Conservation (phyloP, 495 filamentous ascomycete genomes). For the Penicillium egyptiacum region DNA sequence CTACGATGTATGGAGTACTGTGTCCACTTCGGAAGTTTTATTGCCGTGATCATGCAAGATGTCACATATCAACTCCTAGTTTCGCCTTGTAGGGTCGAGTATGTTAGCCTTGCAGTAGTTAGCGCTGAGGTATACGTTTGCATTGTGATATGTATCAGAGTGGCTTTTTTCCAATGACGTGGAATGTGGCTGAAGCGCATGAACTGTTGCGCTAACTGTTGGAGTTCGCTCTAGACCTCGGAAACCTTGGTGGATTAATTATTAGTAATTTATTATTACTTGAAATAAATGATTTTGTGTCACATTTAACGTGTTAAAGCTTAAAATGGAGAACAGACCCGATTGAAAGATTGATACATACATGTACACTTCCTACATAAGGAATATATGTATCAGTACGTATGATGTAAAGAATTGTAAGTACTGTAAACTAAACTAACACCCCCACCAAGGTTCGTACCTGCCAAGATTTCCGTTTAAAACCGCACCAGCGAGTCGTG, state of each 20-base stretch:
- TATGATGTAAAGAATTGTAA: neutral
- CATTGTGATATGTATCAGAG: neutral
- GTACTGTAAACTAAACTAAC: neutral
- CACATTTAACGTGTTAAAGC: no score
- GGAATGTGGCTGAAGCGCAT: neutral
- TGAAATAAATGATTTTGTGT: neutral
- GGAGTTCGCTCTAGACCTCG: neutral
- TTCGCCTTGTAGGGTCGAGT: neutral
- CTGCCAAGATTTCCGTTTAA: slow-evolving; percentile 17
- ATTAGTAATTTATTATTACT: neutral
- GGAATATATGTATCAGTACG: neutral
- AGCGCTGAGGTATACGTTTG: neutral
- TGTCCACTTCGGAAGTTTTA: neutral
- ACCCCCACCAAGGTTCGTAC: slow-evolving; percentile 1
- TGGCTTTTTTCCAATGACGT: neutral
- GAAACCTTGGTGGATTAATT: neutral
- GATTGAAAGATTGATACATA: neutral
- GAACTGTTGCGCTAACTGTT: neutral
- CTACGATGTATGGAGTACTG: neutral
- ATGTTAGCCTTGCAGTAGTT: neutral
- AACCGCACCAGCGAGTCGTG: slow-evolving; percentile 12
- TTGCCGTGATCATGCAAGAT: neutral
- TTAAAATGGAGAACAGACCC: no score
- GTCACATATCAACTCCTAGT: neutral
- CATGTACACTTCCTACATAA: neutral